Conservation (phyloP, 768 basidiomycete species). For the Mycena belliarum region DNA sequence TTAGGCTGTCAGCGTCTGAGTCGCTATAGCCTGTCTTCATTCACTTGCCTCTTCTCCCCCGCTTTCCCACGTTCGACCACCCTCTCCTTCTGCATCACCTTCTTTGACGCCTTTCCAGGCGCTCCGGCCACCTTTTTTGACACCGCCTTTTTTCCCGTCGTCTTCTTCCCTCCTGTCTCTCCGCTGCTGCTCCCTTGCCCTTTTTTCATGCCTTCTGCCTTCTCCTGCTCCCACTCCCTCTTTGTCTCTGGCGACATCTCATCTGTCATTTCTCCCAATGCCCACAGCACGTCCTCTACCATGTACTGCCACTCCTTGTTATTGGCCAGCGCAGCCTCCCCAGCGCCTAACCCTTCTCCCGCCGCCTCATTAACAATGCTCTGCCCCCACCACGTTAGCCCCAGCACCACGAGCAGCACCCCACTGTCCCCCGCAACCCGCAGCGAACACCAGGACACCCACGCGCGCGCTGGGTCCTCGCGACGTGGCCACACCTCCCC, state of each 20-base stretch:
- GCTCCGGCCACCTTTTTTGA: too few relatives aligned
- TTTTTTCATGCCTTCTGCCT: too few relatives aligned
- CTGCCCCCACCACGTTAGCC: slow-evolving; percentile 8
- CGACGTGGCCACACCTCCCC: not conserved
- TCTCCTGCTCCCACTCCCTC: not conserved
- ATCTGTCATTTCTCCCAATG: not conserved
- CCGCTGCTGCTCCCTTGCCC: too few relatives aligned
- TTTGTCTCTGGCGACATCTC: not conserved
- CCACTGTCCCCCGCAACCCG: not conserved
- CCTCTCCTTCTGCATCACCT: too few relatives aligned
- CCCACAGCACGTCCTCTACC: not conserved
- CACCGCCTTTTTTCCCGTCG: too few relatives aligned
- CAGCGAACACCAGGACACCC: not conserved
- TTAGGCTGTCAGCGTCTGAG: too few relatives aligned
- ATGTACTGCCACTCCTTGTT: not conserved
- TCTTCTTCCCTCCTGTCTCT: too few relatives aligned
- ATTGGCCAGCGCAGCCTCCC: not conserved
- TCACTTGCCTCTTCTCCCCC: too few relatives aligned
- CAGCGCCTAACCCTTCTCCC: not conserved
- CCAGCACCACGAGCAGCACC: not conserved
- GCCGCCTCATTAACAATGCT: not conserved
- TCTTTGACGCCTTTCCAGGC: too few relatives aligned
- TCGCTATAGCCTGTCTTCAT: too few relatives aligned
- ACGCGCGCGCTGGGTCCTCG: not conserved
- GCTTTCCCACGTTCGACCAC: too few relatives aligned